Base-by-base conservation (phyloP, 2,329 filamentous ascomycete genomes). In the Fusarium austroafricanum region DNA sequence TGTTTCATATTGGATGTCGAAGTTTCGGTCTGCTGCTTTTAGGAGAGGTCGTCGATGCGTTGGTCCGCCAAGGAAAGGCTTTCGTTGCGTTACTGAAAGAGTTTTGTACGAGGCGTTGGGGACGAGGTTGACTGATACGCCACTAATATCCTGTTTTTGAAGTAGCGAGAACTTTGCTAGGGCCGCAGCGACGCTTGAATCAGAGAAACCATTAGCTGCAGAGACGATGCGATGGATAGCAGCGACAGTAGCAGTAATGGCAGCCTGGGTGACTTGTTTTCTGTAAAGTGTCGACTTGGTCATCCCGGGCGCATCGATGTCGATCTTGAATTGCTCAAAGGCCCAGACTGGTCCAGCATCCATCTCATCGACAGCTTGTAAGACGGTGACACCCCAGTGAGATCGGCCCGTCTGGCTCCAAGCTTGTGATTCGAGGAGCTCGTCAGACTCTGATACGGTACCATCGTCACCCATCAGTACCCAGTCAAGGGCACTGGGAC, bases 311-410 rank as follows among this genome's bases (percentile, higher is more conserved):
- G 55, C 45, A 23, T 68, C 55, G 5, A 68, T 68, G 17, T 65
- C 31, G n/a, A 68, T 29, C 17, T 56, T 43, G 42, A 68, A 68
- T 6, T 68, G 65, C 6, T 68, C 64, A 26, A 68, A 68, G 4
- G 65, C 65, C 65, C 65, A 68, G 2, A 68, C 61, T 17, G 64
- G 64, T 8, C 65, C 65, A 17, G 65, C 65, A 7, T 68, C 65
- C 45, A 68, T 63, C 59, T 68, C 65, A 7, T 55, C 54, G 18
- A 61, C 65, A 9, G 65, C 65, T 31, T 68, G 65, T 4, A 68
- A 37, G n/a, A 68, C 54, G 4, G 64, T 68, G 5, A 68, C 64
- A 14, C 65, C 65, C 65, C 65, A 68, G 31, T 68, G 54, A n/a
- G 65, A 56, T 9, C 65, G 65, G 7, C 65, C 59, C 6, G 28